Percentiles rank a stretch among this genome's conserved stretches.
Evolutionary conservation across 345 rosid species (phyloP).

Genomic region (Populus euphratica): DNA sequence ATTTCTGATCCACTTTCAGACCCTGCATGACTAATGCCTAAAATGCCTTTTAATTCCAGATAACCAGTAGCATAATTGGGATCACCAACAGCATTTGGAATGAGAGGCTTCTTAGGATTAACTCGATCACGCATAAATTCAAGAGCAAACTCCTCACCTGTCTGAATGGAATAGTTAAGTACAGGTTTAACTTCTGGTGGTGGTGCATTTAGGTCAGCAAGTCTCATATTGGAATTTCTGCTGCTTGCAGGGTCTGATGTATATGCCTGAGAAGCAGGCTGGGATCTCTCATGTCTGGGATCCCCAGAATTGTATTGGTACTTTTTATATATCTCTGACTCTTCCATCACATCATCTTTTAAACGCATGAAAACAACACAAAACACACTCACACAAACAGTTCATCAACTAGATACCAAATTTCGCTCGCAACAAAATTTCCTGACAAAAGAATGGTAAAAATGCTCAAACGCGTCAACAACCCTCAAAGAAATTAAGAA

Average conservation of each 20-base stretch:
- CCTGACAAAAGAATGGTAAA: neutral
- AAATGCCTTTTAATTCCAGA: constrained; percentile 62
- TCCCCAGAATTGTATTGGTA: constrained; percentile 41
- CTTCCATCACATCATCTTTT: constrained; percentile 47
- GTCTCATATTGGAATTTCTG: constrained; percentile 34
- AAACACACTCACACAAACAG: constrained; percentile 2
- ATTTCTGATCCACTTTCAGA: constrained; percentile 65
- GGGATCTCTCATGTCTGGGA: constrained; percentile 43
- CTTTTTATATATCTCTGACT: constrained; percentile 33
- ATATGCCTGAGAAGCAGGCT: constrained; percentile 40
- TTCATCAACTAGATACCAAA: constrained; percentile 5
- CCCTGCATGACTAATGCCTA: constrained; percentile 55
- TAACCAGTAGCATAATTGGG: constrained; percentile 46
- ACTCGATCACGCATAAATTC: constrained; percentile 85
- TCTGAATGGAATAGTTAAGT: constrained; percentile 71
- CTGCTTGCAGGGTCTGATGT: constrained; percentile 39
- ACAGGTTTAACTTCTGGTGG: constrained; percentile 65
- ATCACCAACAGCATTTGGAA: constrained; percentile 38
- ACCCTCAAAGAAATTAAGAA: neutral
- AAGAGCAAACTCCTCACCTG: constrained; percentile 90
- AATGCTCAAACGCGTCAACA: neutral
- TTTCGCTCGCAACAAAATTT: constrained; percentile 10
- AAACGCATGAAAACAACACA: constrained; percentile 1
- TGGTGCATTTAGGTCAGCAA: constrained; percentile 36
- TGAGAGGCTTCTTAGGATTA: constrained; percentile 43